Evolutionary conservation across 202 grass and related monocot species (phyloP).

Genomic region (Eragrostis tef): DNA sequence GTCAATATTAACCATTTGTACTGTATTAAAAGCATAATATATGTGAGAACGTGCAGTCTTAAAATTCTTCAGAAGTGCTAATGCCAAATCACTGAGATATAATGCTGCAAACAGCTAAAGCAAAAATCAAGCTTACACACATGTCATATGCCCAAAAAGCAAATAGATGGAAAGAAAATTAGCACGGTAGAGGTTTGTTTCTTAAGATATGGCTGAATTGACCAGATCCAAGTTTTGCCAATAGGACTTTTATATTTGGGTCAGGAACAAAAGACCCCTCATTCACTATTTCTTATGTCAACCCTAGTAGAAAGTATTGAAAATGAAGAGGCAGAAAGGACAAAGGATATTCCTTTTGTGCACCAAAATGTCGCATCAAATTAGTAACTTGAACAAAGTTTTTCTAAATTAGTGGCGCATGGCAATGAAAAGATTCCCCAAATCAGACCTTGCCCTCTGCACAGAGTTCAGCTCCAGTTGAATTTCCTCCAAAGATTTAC

Average conservation of each 20-base stretch:
- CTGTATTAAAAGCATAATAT: constrained; percentile 8
- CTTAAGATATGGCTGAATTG: not conserved
- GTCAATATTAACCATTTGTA: not conserved
- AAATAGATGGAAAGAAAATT: constrained; percentile 8
- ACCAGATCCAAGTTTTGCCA: not conserved
- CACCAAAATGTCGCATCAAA: constrained; percentile 1
- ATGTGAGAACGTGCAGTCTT: constrained; percentile 6
- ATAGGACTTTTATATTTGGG: not conserved
- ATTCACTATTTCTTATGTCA: not conserved
- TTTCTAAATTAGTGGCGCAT: constrained; percentile 18
- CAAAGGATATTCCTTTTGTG: not conserved
- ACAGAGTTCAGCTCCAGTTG: constrained; percentile 70
- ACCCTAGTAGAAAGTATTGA: not conserved
- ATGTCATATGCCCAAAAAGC: not conserved
- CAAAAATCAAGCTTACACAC: not conserved
- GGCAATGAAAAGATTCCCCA: not conserved
- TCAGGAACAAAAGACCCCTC: not conserved
- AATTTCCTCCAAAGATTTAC: constrained; percentile 80
- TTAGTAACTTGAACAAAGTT: constrained; percentile 22
- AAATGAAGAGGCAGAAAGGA: not conserved
- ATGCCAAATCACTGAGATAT: not conserved
- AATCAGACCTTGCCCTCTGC: constrained; percentile 68
- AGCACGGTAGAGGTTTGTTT: not conserved
- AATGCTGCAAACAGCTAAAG: not conserved
- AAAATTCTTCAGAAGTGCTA: constrained; percentile 16